Percentiles rank a stretch among this genome's conserved stretches.
Evolutionary conservation across 495 filamentous ascomycete species (phyloP).

Genomic region (Clohesyomyces aquaticus): DNA sequence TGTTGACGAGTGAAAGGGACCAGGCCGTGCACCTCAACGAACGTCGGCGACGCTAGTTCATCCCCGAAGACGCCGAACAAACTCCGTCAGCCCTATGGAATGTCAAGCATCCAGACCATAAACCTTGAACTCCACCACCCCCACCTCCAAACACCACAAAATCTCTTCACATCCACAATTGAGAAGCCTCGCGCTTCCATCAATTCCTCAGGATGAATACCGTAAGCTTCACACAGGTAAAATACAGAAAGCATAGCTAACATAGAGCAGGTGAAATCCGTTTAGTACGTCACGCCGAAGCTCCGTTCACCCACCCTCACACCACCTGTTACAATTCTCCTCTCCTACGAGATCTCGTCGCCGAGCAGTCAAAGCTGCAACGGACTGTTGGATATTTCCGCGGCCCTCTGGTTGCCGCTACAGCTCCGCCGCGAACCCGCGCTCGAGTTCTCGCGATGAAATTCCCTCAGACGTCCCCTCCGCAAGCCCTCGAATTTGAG

Average conservation of each 20-base stretch:
- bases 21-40: no score
- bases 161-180: constrained; percentile 21
- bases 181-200: not conserved
- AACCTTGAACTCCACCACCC: not conserved
- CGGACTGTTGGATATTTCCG: no score
- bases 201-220: constrained; percentile 30
- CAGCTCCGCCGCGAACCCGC: no score
- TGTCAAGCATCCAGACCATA: not conserved
- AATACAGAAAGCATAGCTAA: constrained; percentile 6
- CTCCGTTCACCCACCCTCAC: not conserved
- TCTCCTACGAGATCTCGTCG: not conserved
- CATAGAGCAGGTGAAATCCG: constrained; percentile 33
- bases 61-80: constrained; percentile 16
- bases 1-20: no score
- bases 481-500: not conserved
- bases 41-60: not conserved
- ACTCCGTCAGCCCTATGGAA: constrained; percentile 24
- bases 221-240: constrained; percentile 16
- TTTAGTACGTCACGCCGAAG: constrained; percentile 39
- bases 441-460: no score
- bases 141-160: constrained; percentile 9
- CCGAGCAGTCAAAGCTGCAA: no score
- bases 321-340: not conserved
- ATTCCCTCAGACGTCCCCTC: no score
- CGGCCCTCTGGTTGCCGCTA: no score